Conservation (phyloP, 2,329 filamentous ascomycete species). For the Blumeria hordei region DNA sequence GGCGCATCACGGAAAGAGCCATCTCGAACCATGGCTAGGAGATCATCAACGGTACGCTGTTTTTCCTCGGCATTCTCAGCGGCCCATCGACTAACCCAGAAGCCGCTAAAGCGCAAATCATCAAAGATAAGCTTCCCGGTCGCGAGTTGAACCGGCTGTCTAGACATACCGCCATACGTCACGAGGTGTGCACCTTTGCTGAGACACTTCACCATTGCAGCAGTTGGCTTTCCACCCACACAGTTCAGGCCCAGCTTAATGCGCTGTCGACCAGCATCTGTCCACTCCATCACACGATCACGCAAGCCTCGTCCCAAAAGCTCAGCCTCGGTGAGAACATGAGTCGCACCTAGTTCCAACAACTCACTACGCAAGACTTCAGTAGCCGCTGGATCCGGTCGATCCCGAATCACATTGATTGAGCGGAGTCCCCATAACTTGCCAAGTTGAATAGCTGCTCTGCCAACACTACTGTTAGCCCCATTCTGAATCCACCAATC, state of each 20-base stretch:
- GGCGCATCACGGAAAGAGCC: slow-evolving; percentile 69
- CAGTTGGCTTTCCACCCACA: slow-evolving; percentile 70
- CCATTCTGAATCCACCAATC: slow-evolving; percentile 97
- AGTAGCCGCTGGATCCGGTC: slow-evolving; percentile 39
- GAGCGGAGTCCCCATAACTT: slow-evolving; percentile 69
- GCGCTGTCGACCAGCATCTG: slow-evolving; percentile 40
- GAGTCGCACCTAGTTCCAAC: slow-evolving; percentile 28
- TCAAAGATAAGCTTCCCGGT: slow-evolving; percentile 83
- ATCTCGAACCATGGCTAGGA: slow-evolving; percentile 48
- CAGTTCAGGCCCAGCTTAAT: slow-evolving; percentile 73
- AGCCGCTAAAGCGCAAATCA: slow-evolving; percentile 68
- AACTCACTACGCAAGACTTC: slow-evolving; percentile 37
- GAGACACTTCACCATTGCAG: slow-evolving; percentile 52
- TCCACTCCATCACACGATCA: slow-evolving; percentile 34
- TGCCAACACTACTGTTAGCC: slow-evolving; percentile 78
- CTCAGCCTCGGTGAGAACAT: slow-evolving; percentile 24
- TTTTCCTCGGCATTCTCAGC: slow-evolving; percentile 50
- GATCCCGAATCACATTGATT: slow-evolving; percentile 67
- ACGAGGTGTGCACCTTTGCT: slow-evolving; percentile 49
- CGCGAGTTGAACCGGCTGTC: slow-evolving; percentile 59
- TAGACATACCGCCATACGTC: slow-evolving; percentile 89
- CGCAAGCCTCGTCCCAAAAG: slow-evolving; percentile 21
- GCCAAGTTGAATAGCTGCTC: slow-evolving; percentile 75
- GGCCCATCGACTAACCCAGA: slow-evolving; percentile 87
- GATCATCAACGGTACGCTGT: slow-evolving; percentile 58